Conservation (phyloP, 2,329 filamentous ascomycete species). For the Hypoxylon sp. region DNA sequence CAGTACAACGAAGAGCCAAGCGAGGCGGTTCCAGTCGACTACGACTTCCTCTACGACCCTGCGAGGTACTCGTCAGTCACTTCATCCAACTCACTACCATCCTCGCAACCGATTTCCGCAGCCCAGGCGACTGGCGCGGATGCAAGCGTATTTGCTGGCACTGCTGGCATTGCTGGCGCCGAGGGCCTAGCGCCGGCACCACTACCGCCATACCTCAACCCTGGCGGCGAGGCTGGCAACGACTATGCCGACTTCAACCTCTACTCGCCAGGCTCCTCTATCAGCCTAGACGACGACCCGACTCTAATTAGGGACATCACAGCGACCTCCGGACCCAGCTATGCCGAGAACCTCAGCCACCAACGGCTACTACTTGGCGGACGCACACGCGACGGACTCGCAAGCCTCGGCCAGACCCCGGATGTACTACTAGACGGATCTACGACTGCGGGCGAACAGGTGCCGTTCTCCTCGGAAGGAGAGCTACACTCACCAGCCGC, state of each 20-base stretch:
- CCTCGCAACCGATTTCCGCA: conserved; percentile 46
- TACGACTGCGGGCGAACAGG: background rate
- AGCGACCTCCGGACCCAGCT: conserved; percentile 24
- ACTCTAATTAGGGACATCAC: conserved; percentile 39
- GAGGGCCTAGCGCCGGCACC: conserved; percentile 31
- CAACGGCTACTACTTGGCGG: conserved; percentile 12
- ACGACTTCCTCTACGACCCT: conserved; percentile 57
- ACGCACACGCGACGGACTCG: background rate
- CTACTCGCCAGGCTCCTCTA: conserved; percentile 58
- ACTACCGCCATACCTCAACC: conserved; percentile 53
- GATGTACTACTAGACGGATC: conserved; percentile 4
- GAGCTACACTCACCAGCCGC: background rate
- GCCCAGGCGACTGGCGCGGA: conserved; percentile 26
- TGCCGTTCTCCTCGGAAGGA: background rate
- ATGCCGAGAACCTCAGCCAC: conserved; percentile 6
- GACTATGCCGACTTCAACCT: conserved; percentile 65
- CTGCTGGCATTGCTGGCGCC: conserved; percentile 8
- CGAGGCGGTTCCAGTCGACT: conserved; percentile 48
- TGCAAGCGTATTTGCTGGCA: conserved; percentile 13
- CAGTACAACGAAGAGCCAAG: conserved; percentile 52
- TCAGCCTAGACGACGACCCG: conserved; percentile 59
- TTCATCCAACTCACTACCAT: conserved; percentile 45
- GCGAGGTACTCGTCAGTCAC: conserved; percentile 53
- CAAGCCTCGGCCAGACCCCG: background rate
- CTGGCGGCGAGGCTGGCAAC: conserved; percentile 48